A percentile compares a stretch with the other conserved stretches of the same genome.
These are phyloP conservation scores for Pythium phragmiticola DNA, from an alignment of 352 stramenopile species.

Conservation along the genomic window DNA sequence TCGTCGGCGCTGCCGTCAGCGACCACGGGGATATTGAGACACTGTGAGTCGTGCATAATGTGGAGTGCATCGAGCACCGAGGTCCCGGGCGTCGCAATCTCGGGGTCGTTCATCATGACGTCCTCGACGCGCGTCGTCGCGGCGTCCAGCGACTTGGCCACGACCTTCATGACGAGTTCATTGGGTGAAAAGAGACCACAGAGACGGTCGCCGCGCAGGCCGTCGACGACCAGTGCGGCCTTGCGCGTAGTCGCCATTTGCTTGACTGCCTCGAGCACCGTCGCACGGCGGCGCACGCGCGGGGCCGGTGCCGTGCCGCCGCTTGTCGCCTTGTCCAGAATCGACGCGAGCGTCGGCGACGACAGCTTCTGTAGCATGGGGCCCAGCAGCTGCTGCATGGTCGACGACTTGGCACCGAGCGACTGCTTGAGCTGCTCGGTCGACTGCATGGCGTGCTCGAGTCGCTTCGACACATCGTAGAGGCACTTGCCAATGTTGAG, in stretches of 20 bases:
- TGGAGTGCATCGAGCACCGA: constrained; percentile 84
- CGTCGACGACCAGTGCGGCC: constrained; percentile 93
- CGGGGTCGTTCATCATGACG: constrained; percentile 89
- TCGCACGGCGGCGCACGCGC: constrained; percentile 81
- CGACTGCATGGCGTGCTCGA: constrained; percentile 90
- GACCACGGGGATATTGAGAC: constrained; percentile 80
- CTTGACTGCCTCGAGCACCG: constrained; percentile 74
- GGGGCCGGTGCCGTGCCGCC: constrained; percentile 47
- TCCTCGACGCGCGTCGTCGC: constrained; percentile 87
- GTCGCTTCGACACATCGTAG: constrained; percentile 96
- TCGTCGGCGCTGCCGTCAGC: constrained; percentile 54
- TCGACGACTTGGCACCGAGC: constrained; percentile 64
- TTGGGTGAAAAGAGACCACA: constrained; percentile 97
- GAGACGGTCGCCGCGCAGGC: constrained; percentile 81
- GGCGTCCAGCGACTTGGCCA: constrained; percentile 91
- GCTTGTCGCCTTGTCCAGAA: constrained; percentile 80
- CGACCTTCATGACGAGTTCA: constrained; percentile 95
- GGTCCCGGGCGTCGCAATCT: constrained; percentile 64
- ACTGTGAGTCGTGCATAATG: constrained; percentile 88
- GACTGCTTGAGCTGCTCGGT: constrained; percentile 84
- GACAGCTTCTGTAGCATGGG: constrained; percentile 85
- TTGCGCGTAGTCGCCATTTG: constrained; percentile 85
- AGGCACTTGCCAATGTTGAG: constrained; percentile 99
- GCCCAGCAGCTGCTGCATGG: constrained; percentile 70
- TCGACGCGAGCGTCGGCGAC: constrained; percentile 74